Percentiles rank a stretch among this genome's conserved stretches.
phyloP scores from a whole-genome alignment of 2,329 filamentous ascomycete genomes.

The Colletotrichum camelliae region DNA sequence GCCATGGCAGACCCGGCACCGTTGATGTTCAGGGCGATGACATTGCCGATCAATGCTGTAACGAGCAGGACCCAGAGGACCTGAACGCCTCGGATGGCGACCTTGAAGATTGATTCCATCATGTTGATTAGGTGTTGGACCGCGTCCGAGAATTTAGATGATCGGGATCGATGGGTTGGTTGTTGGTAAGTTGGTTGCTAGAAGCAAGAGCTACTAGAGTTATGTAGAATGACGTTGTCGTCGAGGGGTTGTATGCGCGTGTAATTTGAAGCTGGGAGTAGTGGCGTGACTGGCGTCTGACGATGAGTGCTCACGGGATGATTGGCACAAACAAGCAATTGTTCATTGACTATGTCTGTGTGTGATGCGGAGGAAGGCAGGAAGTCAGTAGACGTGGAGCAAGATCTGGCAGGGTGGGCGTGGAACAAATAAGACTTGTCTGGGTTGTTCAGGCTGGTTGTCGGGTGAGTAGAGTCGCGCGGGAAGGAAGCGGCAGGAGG shows the following conservation, averaged over 20 bases:
- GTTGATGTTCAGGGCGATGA: constrained; percentile 56
- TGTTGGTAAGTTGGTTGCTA: not conserved
- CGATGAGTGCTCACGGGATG: not conserved
- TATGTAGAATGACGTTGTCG: not conserved
- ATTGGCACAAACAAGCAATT: not conserved
- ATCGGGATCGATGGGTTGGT: not conserved
- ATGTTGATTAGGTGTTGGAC: constrained; percentile 26
- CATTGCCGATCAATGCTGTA: constrained; percentile 63
- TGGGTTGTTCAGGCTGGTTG: constrained; percentile 5
- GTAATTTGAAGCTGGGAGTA: not conserved
- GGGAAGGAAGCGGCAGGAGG: not conserved
- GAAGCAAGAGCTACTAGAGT: not conserved
- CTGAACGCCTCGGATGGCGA: constrained; percentile 53
- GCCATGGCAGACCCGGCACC: constrained; percentile 46
- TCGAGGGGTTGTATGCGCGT: not conserved
- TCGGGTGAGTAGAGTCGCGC: constrained; percentile 12
- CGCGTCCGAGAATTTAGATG: not conserved
- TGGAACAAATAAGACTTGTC: constrained; percentile 6
- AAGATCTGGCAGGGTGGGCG: constrained; percentile 3
- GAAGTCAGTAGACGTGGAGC: not conserved
- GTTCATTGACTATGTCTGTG: not conserved
- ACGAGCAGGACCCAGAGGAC: constrained; percentile 58
- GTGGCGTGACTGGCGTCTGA: not conserved
- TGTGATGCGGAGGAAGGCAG: not conserved
- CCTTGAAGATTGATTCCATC: constrained; percentile 45